Base-by-base conservation (phyloP, 1,284 basidiomycete species). In the Boletus semigastroideus region DNA sequence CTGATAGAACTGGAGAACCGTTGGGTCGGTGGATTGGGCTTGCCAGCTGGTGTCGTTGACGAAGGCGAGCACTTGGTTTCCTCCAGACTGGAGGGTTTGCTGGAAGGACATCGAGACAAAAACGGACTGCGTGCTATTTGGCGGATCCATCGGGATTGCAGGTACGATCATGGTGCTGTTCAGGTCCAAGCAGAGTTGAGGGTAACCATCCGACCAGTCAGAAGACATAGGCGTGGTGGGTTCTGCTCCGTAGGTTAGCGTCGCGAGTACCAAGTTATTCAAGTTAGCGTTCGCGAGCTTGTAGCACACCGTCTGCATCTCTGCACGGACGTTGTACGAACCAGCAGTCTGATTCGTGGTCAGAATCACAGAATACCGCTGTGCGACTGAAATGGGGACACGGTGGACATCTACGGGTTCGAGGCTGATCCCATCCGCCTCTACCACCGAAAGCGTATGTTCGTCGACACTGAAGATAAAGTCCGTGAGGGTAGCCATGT, bases 271-370 rank as follows among this genome's bases (percentile, higher is more conserved):
- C 67, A 70, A 48, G 5, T 40, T 55, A 19, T 70, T 56, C 22
- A 67, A 47, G 46, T 65, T 59, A 3, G 67, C 64, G 44, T 70
- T 70, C 6, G 55, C 0, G 37, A 67, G 56, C 19, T 69, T 68
- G 42, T 70, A 69, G 27, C 65, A 67, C 1, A 52, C 40, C 5
- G 46, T 46, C 33, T 70, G 65, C 65, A 67, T 70, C 41, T 67
- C 68, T 11, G 60, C 67, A 14, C 65, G 67, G 39, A 71, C 49
- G n/a, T 60, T 54, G 46, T 71, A 67, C 12, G 68, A 70, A 27
- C 65, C 67, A 31, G 20, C 46, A 13, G 67, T 68, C 45, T 71
- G 67, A 36, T 71, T 71, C 12, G 65, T 69, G 17, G 39, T 52
- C 16, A 67, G 56, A 38, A 67, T 68, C 14, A 57, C 65, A 8